Evolutionary conservation across 306 rosid genomes (phyloP).

Genomic region (Dalbergia oliveri): DNA sequence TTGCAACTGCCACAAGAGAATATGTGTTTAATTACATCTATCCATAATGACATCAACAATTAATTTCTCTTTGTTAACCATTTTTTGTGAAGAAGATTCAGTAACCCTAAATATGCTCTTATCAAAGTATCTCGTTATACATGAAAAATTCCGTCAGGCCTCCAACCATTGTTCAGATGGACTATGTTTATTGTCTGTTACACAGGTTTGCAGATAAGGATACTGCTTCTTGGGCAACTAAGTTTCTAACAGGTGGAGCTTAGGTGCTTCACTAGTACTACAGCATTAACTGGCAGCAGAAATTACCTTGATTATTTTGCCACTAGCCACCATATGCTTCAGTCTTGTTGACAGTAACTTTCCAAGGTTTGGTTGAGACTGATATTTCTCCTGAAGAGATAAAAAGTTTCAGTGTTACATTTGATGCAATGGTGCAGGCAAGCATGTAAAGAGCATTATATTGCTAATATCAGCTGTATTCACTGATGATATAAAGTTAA

Average conservation of each 20-base stretch:
- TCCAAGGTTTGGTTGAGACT: conserved; percentile 78
- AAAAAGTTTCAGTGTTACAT: conserved; percentile 45
- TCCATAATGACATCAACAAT: conserved; percentile 18
- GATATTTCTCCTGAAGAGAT: conserved; percentile 72
- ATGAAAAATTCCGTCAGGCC: conserved; percentile 30
- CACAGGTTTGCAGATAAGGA: conserved; percentile 28
- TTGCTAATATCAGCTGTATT: conserved; percentile 23
- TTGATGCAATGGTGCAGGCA: conserved; percentile 19
- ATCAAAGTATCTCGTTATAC: not conserved
- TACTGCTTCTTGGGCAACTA: too few species aligned
- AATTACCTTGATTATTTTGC: conserved; percentile 87
- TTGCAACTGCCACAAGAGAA: conserved; percentile 30
- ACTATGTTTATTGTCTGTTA: conserved; percentile 3
- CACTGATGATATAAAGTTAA: conserved; percentile 35
- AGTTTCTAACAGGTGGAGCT: not conserved
- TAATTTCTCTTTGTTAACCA: conserved; percentile 5
- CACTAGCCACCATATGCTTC: conserved; percentile 80
- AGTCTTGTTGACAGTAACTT: conserved; percentile 73
- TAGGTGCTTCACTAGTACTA: not conserved
- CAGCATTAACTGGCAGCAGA: conserved; percentile 28
- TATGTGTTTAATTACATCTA: conserved; percentile 18
- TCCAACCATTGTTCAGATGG: conserved; percentile 28
- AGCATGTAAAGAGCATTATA: conserved; percentile 25
- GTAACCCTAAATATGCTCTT: not conserved
- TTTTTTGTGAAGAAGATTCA: conserved; percentile 16